Evolutionary conservation across 352 stramenopile genomes (phyloP).

Genomic region (Plasmopara halstedii): DNA sequence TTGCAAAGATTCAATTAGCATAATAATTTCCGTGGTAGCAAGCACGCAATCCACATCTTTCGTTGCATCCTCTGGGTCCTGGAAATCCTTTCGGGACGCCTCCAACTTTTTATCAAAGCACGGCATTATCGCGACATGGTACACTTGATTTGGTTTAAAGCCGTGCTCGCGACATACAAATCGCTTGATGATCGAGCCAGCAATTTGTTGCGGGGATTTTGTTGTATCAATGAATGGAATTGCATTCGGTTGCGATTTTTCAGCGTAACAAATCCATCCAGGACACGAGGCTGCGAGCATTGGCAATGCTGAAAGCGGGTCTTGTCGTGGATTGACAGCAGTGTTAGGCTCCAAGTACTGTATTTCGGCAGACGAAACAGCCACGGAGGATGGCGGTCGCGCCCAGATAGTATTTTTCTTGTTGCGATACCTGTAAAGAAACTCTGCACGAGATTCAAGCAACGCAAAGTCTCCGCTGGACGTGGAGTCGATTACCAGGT

Average conservation of each 20-base stretch:
- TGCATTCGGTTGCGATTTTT: slow-evolving; percentile 93
- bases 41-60: slow-evolving; percentile 95
- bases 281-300: slow-evolving; percentile 95
- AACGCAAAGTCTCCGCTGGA: slow-evolving; percentile 88
- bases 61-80: slow-evolving; percentile 47
- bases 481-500: slow-evolving; percentile 90
- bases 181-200: slow-evolving; percentile 74
- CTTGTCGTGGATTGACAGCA: slow-evolving; percentile 42
- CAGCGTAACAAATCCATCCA: slow-evolving; percentile 96
- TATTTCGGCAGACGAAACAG: slow-evolving; percentile 53
- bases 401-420: slow-evolving; percentile 66
- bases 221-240: slow-evolving; percentile 94
- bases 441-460: slow-evolving; percentile 89
- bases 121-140: slow-evolving; percentile 95
- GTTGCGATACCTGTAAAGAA: slow-evolving; percentile 77
- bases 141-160: slow-evolving; percentile 60
- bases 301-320: slow-evolving; percentile 70
- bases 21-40: slow-evolving; percentile 73
- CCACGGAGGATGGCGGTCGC: slow-evolving; percentile 59
- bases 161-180: slow-evolving; percentile 59
- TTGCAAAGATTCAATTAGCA: slow-evolving; percentile 47
- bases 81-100: slow-evolving; percentile 88
- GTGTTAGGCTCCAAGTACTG: slow-evolving; percentile 62
- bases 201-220: slow-evolving; percentile 95
- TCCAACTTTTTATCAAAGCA: slow-evolving; percentile 99